Percentiles rank a stretch among this genome's conserved stretches.
These are phyloP conservation scores for Candida suzukii DNA, from an alignment of 805 yeast species.

Conservation along the genomic window DNA sequence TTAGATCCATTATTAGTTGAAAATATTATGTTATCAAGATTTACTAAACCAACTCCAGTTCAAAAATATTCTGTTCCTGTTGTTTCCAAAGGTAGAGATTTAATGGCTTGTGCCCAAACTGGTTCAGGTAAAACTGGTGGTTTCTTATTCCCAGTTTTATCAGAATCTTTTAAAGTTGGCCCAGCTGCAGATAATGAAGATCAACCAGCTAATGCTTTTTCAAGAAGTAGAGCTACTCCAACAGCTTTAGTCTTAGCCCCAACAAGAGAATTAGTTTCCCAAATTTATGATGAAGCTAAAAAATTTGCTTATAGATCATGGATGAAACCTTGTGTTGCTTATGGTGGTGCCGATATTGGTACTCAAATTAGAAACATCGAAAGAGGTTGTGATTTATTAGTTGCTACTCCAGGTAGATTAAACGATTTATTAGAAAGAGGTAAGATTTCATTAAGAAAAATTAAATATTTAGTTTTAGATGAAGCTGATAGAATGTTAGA, in stretches of 20 bases:
- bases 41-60: slow-evolving; percentile 93
- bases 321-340: slow-evolving; percentile 94
- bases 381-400: slow-evolving; percentile 91
- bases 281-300: slow-evolving; percentile 91
- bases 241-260: slow-evolving; percentile 96
- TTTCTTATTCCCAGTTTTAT: slow-evolving; percentile 93
- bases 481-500: slow-evolving; percentile 99
- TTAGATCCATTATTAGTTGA: slow-evolving; percentile 79
- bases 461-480: slow-evolving; percentile 90
- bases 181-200: slow-evolving; percentile 54
- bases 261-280: slow-evolving; percentile 97
- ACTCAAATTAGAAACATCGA: slow-evolving; percentile 81
- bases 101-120: slow-evolving; percentile 95
- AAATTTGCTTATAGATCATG: slow-evolving; percentile 96
- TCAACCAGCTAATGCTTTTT: slow-evolving; percentile 28
- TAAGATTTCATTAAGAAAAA: slow-evolving; percentile 78
- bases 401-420: slow-evolving; percentile 99
- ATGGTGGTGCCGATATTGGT: slow-evolving; percentile 97
- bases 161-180: slow-evolving; percentile 83
- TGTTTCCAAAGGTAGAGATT: slow-evolving; percentile 62
- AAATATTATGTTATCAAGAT: slow-evolving; percentile 83
- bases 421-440: slow-evolving; percentile 95
- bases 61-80: slow-evolving; percentile 88
- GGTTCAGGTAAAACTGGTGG: slow-evolving; percentile 99
- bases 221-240: slow-evolving; percentile 81